Evolutionary conservation across 805 yeast species (phyloP).

Genomic region (Brettanomyces bruxellensis): DNA sequence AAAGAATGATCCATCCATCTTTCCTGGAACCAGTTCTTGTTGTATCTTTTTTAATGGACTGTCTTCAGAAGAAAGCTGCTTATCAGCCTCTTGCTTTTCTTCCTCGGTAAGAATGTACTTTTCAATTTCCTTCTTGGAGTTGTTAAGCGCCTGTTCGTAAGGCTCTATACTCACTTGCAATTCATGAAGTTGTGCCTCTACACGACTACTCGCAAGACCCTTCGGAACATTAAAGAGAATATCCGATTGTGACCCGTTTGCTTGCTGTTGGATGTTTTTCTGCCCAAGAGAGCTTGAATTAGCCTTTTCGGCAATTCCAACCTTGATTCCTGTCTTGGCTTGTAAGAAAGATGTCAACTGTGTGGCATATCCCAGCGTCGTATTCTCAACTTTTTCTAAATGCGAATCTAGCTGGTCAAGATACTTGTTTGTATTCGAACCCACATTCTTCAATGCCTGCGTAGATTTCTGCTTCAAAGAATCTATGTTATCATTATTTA

Average conservation of each 20-base stretch:
- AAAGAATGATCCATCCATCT: slow-evolving; percentile 42
- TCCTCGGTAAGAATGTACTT: slow-evolving; percentile 35
- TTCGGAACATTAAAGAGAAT: slow-evolving; percentile 37
- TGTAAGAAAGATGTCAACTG: slow-evolving; percentile 49
- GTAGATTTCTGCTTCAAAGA: slow-evolving; percentile 9
- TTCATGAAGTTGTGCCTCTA: slow-evolving; percentile 54
- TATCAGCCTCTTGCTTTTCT: slow-evolving; percentile 34
- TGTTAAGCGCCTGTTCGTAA: slow-evolving; percentile 28
- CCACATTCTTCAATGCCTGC: slow-evolving; percentile 18
- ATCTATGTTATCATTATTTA: background rate
- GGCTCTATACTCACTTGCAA: slow-evolving; percentile 41
- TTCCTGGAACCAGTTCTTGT: slow-evolving; percentile 59
- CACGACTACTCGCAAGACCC: slow-evolving; percentile 38
- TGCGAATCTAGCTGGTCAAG: slow-evolving; percentile 67
- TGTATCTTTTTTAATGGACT: slow-evolving; percentile 45
- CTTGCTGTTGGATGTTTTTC: no score
- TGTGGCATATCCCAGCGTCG: slow-evolving; percentile 52
- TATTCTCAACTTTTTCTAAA: slow-evolving; percentile 63
- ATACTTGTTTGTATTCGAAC: slow-evolving; percentile 45
- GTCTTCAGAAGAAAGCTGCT: slow-evolving; percentile 34
- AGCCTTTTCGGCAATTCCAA: slow-evolving; percentile 3
- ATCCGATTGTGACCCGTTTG: slow-evolving; percentile 19
- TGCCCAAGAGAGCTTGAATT: slow-evolving; percentile 17
- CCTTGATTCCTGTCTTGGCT: slow-evolving; percentile 10
- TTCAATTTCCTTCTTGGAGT: slow-evolving; percentile 16